phyloP scores from a whole-genome alignment of 2,329 filamentous ascomycete genomes.

The Pseudogymnoascus sp. region DNA sequence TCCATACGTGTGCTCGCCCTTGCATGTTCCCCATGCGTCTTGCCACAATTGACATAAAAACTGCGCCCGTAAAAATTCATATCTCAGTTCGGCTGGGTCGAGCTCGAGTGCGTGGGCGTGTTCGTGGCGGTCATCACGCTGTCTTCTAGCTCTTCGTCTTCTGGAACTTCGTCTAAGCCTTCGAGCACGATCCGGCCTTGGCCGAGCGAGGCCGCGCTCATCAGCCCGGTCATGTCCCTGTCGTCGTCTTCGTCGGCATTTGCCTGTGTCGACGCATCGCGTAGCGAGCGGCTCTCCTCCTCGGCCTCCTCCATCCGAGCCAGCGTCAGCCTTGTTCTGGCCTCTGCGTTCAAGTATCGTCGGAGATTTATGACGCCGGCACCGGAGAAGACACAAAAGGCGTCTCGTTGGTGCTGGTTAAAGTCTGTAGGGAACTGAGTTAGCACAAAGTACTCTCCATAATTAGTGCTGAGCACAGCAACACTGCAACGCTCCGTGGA shows the following conservation, averaged over 20 bases:
- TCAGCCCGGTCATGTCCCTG: neutral
- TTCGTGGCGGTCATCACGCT: neutral
- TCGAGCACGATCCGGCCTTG: neutral
- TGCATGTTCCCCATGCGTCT: neutral
- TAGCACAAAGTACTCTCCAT: constrained; percentile 5
- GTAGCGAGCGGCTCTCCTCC: neutral
- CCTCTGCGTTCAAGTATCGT: constrained; percentile 56
- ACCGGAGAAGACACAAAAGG: constrained; percentile 97
- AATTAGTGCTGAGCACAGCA: no score
- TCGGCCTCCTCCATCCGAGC: neutral
- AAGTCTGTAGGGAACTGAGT: constrained; percentile 54
- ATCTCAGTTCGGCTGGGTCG: neutral
- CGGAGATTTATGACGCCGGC: constrained; percentile 71
- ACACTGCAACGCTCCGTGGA: no score
- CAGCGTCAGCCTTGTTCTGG: neutral
- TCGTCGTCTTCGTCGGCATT: neutral
- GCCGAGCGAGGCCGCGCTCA: neutral
- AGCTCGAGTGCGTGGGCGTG: neutral
- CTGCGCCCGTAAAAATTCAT: neutral
- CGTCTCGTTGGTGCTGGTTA: constrained; percentile 85
- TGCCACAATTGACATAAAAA: neutral
- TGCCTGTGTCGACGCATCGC: neutral
- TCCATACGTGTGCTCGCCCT: neutral
- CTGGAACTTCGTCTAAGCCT: neutral
- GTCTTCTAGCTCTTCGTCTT: neutral